phyloP scores from a whole-genome alignment of 2,329 filamentous ascomycete species.

The Colletotrichum zoysiae region DNA sequence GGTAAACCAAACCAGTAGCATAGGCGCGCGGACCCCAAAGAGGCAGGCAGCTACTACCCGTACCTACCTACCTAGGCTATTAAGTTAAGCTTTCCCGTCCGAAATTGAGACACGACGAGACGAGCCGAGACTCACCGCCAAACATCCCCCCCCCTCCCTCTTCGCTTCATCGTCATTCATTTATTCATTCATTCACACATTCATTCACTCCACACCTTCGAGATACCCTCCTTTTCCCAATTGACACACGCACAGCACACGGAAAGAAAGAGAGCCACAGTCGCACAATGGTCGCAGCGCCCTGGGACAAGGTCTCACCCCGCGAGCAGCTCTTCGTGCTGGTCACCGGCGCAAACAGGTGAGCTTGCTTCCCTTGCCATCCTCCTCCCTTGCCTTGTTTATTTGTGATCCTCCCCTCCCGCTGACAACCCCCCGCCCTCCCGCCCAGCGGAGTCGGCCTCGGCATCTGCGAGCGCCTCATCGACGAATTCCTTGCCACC shows the following conservation, averaged over 20 bases:
- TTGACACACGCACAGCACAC: background rate
- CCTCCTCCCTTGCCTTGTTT: no score
- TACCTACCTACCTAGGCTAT: no score
- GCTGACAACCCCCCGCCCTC: conserved; percentile 1
- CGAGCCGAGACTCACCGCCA: conserved; percentile 31
- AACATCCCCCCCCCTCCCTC: background rate
- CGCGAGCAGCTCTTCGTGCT: conserved; percentile 72
- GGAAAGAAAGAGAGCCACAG: background rate
- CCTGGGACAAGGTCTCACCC: conserved; percentile 51
- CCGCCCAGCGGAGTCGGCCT: conserved; percentile 84
- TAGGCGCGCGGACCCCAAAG: conserved; percentile 8
- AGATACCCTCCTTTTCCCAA: conserved; percentile 1
- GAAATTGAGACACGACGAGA: conserved; percentile 30
- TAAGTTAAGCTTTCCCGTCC: conserved; percentile 8
- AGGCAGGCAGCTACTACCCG: conserved; percentile 13
- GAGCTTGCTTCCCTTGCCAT: conserved; percentile 44
- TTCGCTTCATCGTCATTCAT: conserved; percentile 3
- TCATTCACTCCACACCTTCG: background rate
- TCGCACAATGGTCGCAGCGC: conserved; percentile 44
- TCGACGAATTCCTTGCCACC: conserved; percentile 86
- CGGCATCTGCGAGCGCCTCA: conserved; percentile 84
- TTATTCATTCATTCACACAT: background rate
- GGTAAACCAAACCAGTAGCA: no score
- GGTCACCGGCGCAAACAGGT: conserved; percentile 91
- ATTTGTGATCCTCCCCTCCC: no score